A percentile compares a stretch with the other conserved stretches of the same genome.
These are phyloP conservation scores for Echites panduratus DNA, from an alignment of 257 asterid species.

Conservation along the genomic window DNA sequence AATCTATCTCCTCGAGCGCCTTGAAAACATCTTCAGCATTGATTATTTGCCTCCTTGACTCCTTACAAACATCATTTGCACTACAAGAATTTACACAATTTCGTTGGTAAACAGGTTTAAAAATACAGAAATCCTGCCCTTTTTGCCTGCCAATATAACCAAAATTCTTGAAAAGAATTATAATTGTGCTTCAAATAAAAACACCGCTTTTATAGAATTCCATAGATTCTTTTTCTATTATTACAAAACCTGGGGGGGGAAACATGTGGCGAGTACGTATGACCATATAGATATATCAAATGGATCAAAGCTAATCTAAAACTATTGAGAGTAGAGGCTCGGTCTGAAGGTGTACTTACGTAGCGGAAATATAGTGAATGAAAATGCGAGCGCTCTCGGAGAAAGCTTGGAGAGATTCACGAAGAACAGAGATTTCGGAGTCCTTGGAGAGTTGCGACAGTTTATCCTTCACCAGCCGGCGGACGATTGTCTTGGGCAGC, in stretches of 20 bases:
- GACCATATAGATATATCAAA: not conserved
- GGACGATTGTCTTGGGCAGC: slow-evolving; percentile 87
- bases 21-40: slow-evolving; percentile 89
- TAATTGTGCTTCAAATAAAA: not conserved
- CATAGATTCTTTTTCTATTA: not conserved
- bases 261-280: not conserved
- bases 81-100: slow-evolving; percentile 15
- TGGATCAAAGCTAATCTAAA: not conserved
- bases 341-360: slow-evolving; percentile 34
- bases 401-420: slow-evolving; percentile 76
- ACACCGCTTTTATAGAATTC: not conserved
- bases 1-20: slow-evolving; percentile 91
- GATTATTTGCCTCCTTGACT: slow-evolving; percentile 74
- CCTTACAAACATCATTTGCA: slow-evolving; percentile 86
- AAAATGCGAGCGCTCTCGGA: slow-evolving; percentile 78
- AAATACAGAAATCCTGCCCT: not conserved
- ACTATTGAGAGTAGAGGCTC: not conserved
- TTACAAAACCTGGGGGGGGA: not conserved
- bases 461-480: slow-evolving; percentile 86
- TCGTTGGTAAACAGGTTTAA: not conserved
- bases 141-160: not conserved
- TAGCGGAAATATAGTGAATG: slow-evolving; percentile 80
- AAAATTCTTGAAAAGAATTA: not conserved
- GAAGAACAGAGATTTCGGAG: slow-evolving; percentile 59
- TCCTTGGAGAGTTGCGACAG: slow-evolving; percentile 67